Base-by-base conservation (phyloP, 164 flowering plant genomes). In the Nelumbo lutea region DNA sequence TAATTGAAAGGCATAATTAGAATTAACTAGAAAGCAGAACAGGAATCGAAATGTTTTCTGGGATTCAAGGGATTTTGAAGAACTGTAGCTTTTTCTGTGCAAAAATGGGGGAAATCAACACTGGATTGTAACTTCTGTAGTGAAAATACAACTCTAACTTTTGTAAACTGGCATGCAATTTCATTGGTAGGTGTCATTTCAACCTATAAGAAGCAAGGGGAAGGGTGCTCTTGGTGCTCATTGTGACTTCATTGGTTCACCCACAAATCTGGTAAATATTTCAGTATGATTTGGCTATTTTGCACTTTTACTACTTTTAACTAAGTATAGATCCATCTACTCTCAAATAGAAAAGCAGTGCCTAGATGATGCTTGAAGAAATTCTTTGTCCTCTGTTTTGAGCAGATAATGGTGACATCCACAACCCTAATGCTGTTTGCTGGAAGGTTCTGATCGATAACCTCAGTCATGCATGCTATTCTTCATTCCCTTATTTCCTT, bases 391-490 rank as follows among this genome's bases (percentile, higher is more conserved):
- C 15, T 2, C 8, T 9, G 43, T 3, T 53, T 59, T 52, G 57
- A 45, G 68, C 85, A 94, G 98, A 90, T 94, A 76, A 90, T 94
- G 93, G 90, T 91, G 82, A 78, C 90, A 0, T 9, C 83, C 0
- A 94, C 98, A 57, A 90, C 68, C 76, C 67, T 88, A 69, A 94
- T 94, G 98, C 76, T 94, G 62, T 91, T 94, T 65, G 98, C 98
- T 27, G 98, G 98, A 48, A 79, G 98, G 72, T 94, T 94, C 50
- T 97, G 97, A 63, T 64, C 91, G 67, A 27, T 27, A 64, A 59
- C 40, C 45, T 60, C 62, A 60, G 13, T 60, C 45, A 60, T 42
- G 62, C 62, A 41, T 41, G 45, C n/a, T 53, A 40, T 41, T 2
- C 70, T 73, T 74, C 69, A 55, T 67, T 44, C 77, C 76, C 55